Base-by-base conservation (phyloP, 768 basidiomycete species). In the Boletus coccyginus region DNA sequence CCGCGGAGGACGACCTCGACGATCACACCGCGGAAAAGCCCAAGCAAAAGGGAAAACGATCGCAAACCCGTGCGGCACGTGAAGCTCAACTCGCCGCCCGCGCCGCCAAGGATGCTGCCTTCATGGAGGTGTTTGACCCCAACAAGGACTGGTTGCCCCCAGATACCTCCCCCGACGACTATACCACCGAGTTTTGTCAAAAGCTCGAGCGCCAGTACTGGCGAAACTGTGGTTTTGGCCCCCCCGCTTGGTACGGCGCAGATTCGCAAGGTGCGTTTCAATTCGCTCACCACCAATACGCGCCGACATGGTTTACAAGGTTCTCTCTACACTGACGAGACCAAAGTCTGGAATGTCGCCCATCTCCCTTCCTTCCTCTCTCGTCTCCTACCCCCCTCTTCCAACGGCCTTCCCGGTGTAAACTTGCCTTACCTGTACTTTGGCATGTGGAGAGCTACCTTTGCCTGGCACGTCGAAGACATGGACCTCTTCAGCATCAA, bases 401-500 rank as follows among this genome's bases (percentile, higher is more conserved):
- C 78, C 39, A 82, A 87, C 50, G 83, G 87, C 40, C 76, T 99
- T 29, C 95, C 96, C 1, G 97, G 97, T 10, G 97, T 99, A 46
- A 98, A 98, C 67, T 88, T 94, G 3, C 96, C 96, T 0, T 98
- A 98, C 70, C 82, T 98, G 3, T 98, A 98, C 73, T 98, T 95
- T 69, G 97, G 97, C 60, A 98, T 98, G 95, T 99, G 97, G 97
- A 81, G 94, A 49, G 96, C 96, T 24, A 94, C 94, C 0, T 98
- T 98, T 73, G 92, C 94, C 0, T 99, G 97, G 96, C 97, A 99
- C 65, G 97, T 99, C 46, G 97, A 99, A 72, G 97, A 99, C 72
- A 97, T 98, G 92, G 97, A 99, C 67, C 80, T 99, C 1, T 98
- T 96, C 74, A 95, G 93, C 54, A 98, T 99, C 75, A 99, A 99